Conservation (phyloP, 2,329 filamentous ascomycete species). For the Cladosporium halotolerans region DNA sequence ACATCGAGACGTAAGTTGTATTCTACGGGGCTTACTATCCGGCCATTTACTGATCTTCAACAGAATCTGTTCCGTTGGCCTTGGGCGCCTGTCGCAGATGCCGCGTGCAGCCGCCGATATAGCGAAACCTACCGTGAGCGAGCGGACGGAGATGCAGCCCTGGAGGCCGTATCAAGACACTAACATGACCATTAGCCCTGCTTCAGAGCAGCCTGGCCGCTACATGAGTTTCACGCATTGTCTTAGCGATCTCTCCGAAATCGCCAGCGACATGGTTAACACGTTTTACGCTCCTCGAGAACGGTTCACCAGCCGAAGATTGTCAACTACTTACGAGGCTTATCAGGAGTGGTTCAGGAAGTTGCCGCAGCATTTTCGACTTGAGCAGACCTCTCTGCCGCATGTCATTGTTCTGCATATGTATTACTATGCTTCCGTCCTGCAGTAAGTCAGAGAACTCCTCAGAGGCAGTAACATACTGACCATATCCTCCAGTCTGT, state of each 20-base stretch:
- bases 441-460: conserved; percentile 51
- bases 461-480: background rate
- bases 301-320: conserved; percentile 56
- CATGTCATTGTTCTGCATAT: conserved; percentile 60
- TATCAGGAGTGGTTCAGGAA: conserved; percentile 67
- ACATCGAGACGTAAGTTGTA: conserved; percentile 40
- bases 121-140: conserved; percentile 36
- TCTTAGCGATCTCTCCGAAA: conserved; percentile 66
- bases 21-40: background rate
- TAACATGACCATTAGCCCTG: conserved; percentile 45
- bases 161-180: conserved; percentile 35
- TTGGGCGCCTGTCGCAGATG: conserved; percentile 43
- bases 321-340: conserved; percentile 60
- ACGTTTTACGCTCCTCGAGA: conserved; percentile 65
- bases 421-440: conserved; percentile 31
- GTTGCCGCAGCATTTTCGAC: conserved; percentile 57
- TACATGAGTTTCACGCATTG: conserved; percentile 38
- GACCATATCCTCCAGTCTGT: conserved; percentile 59
- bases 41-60: conserved; percentile 9
- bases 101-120: conserved; percentile 45
- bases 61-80: conserved; percentile 41
- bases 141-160: conserved; percentile 25
- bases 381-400: conserved; percentile 65
- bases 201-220: conserved; percentile 62
- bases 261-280: conserved; percentile 65